phyloP scores from a whole-genome alignment of 441 rosid genomes.

The Pelargonium fulgidum region DNA sequence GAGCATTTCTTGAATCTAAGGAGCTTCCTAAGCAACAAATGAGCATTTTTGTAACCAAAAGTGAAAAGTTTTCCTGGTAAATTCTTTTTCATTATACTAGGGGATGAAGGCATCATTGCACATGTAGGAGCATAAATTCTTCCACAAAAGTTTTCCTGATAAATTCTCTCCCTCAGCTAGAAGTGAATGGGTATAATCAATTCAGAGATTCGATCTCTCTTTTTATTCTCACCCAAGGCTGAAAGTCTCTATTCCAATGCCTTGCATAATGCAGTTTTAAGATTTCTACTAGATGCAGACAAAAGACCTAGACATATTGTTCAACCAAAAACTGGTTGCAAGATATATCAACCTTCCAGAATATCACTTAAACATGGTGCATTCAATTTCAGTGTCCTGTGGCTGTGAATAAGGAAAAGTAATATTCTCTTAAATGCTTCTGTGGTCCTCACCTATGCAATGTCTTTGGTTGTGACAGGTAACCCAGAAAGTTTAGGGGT shows the following conservation, averaged over 20 bases:
- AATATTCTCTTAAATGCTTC: not conserved
- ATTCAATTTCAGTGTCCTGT: not conserved
- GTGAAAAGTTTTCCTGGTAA: not conserved
- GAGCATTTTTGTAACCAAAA: not conserved
- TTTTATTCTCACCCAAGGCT: not conserved
- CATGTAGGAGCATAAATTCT: conserved; percentile 4
- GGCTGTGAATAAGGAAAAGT: not conserved
- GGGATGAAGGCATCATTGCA: not conserved
- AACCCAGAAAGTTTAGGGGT: conserved; percentile 80
- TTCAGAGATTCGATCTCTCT: not conserved
- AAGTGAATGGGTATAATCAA: not conserved
- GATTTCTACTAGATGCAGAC: not conserved
- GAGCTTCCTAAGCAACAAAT: not conserved
- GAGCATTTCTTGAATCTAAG: not conserved
- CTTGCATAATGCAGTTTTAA: not conserved
- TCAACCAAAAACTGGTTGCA: not conserved
- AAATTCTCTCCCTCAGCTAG: not conserved
- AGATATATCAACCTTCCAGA: not conserved
- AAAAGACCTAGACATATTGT: not conserved
- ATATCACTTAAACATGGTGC: not conserved
- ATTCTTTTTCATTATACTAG: not conserved
- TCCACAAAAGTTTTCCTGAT: not conserved
- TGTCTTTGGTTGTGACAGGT: conserved; percentile 36
- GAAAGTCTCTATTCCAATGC: not conserved
- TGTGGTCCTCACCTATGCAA: not conserved